phyloP scores from a whole-genome alignment of 805 yeast genomes.

The Torulaspora quercuum region DNA sequence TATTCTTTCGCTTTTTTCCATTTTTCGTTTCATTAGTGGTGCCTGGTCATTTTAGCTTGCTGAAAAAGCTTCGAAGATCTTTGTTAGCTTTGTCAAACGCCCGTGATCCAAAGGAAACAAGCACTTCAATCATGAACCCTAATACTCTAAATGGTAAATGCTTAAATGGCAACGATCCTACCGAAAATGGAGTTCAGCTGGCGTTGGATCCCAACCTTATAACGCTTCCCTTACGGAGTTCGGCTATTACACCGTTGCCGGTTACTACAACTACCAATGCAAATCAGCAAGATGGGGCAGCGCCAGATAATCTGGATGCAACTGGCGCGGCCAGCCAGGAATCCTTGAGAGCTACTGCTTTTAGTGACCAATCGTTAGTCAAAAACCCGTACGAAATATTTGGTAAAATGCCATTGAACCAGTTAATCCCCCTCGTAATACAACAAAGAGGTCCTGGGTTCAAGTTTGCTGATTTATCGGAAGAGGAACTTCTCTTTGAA shows the following conservation, averaged over 20 bases:
- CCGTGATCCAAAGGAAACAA: too few species aligned
- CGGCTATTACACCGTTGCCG: constrained; percentile 13
- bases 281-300: constrained; percentile 7
- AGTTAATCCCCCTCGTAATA: constrained; percentile 57
- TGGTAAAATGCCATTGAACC: constrained; percentile 45
- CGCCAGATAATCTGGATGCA: constrained; percentile 2
- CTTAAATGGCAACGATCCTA: constrained; percentile 3
- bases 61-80: too few species aligned
- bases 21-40: too few species aligned
- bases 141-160: not conserved
- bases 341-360: constrained; percentile 3
- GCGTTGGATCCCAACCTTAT: constrained; percentile 37
- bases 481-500: constrained; percentile 47
- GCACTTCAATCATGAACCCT: not conserved
- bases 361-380: constrained; percentile 17
- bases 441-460: constrained; percentile 49
- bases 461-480: constrained; percentile 51
- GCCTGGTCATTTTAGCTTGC: too few species aligned
- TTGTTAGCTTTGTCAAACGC: too few species aligned
- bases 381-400: constrained; percentile 34
- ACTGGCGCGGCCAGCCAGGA: constrained; percentile 4
- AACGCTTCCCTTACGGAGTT: constrained; percentile 19
- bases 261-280: constrained; percentile 4
- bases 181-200: constrained; percentile 27
- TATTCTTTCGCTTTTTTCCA: not conserved